Evolutionary conservation across 139 green algal species (phyloP).

Genomic region (Tetratostichococcus sp.): DNA sequence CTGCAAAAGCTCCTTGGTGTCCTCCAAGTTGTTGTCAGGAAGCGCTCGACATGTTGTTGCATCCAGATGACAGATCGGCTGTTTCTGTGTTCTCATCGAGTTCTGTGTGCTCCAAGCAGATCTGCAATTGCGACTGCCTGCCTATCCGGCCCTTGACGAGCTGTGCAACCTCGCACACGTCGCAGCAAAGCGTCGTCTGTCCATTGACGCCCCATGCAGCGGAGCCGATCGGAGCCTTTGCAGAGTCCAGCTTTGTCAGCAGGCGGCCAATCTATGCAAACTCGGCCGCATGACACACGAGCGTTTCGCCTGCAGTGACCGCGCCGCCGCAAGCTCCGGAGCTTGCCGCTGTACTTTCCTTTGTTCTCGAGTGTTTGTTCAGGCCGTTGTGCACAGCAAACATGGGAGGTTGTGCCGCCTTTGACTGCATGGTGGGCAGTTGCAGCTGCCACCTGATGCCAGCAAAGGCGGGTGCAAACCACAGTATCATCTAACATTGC

Average conservation of each 20-base stretch:
- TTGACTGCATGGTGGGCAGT: too few relatives aligned
- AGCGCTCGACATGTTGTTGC: neutral
- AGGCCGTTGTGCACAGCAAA: too few relatives aligned
- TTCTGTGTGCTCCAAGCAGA: neutral
- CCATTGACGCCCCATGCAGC: neutral
- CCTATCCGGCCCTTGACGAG: slow-evolving; percentile 39
- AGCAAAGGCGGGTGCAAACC: too few relatives aligned
- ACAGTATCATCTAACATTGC: too few relatives aligned
- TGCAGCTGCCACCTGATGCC: too few relatives aligned
- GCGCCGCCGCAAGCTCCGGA: too few relatives aligned
- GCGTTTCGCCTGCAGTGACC: neutral
- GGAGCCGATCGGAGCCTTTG: neutral
- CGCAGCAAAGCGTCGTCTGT: neutral
- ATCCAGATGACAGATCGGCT: too few relatives aligned
- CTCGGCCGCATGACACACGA: neutral
- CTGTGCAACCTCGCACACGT: too few relatives aligned
- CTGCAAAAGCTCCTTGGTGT: neutral
- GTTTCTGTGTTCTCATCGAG: neutral
- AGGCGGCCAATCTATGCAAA: neutral
- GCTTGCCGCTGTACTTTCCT: too few relatives aligned
- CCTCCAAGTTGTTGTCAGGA: too few relatives aligned
- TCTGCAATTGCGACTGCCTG: slow-evolving; percentile 66
- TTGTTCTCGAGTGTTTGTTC: too few relatives aligned
- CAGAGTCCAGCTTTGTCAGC: neutral
- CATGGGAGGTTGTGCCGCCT: too few relatives aligned